Percentiles rank a stretch among this genome's conserved stretches.
These are phyloP conservation scores for Alternaria solani DNA, from an alignment of 2,329 filamentous ascomycete genomes.

Conservation along the genomic window DNA sequence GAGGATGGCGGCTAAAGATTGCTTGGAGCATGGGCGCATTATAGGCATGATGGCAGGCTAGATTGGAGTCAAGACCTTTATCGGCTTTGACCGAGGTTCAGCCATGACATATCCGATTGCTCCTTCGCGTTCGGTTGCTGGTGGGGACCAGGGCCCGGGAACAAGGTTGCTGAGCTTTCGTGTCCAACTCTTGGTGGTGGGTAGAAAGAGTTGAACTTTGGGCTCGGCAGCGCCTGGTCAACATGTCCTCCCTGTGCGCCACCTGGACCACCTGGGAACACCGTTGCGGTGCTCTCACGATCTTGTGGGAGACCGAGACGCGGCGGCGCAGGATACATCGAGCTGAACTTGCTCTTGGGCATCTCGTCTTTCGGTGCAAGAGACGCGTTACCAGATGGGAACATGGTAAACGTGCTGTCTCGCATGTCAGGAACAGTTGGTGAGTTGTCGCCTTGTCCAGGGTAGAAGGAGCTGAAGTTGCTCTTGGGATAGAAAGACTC, in stretches of 20 bases:
- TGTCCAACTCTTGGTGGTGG: conserved; percentile 60
- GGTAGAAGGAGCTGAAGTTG: conserved; percentile 63
- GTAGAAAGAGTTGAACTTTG: conserved; percentile 61
- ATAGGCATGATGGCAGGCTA: conserved; percentile 7
- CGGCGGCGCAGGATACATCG: conserved; percentile 42
- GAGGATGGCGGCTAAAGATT: conserved; percentile 2
- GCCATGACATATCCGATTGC: conserved; percentile 77
- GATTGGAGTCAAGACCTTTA: conserved; percentile 13
- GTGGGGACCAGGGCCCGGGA: conserved; percentile 32
- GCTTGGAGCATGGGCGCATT: conserved; percentile 17
- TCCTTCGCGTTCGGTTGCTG: conserved; percentile 28
- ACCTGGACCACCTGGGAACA: conserved; percentile 41
- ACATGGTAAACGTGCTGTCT: conserved; percentile 59
- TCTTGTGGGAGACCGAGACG: conserved; percentile 30
- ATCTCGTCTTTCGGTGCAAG: conserved; percentile 23
- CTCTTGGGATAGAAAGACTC: conserved; percentile 55
- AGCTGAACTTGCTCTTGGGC: conserved; percentile 37
- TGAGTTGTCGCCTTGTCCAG: conserved; percentile 50
- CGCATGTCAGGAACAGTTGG: conserved; percentile 69
- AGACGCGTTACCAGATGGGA: conserved; percentile 34
- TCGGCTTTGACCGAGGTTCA: conserved; percentile 68
- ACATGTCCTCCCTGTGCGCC: conserved; percentile 19
- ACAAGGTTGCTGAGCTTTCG: conserved; percentile 60
- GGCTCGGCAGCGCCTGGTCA: conserved; percentile 46
- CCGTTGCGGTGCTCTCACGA: conserved; percentile 62